Evolutionary conservation across 148 eudicot species (phyloP), one percentile per base, ranked within the genome.

Genomic region (Camellia sinensis): DNA sequence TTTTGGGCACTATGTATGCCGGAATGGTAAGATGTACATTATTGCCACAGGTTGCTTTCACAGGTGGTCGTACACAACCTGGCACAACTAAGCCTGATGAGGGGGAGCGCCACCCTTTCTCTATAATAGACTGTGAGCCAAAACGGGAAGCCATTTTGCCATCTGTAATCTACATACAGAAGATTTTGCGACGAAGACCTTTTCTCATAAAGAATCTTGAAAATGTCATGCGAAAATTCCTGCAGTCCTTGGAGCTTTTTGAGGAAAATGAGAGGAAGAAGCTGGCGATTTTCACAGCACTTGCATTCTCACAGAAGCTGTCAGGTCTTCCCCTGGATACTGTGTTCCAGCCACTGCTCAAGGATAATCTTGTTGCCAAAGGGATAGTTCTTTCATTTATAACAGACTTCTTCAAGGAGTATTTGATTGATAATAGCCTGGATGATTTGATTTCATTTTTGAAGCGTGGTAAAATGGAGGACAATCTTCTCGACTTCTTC

Each of bases 291-390:
- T 97, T 97, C 84, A 90, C 99, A 2, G 99, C 99, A 44, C 98
- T 97, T 79, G 86, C 99, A n/a, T 97, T 97, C 86, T 94, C 98
- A 57, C 97, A 97, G 96, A 97, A 94, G 88, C 87, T 97, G 81
- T 94, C 99, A 5, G 99, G 99, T 65, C 89, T 97, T 77, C 99
- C 97, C 41, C 99, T 98, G 8, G 99, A 96, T 88, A 92, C 97
- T 44, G 98, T 94, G 46, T 88, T 96, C 90, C 99, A 96, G 87
- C 98, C 99, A 61, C 87, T 96, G 63, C 98, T 92, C 82, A 97
- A 96, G 85, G 97, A 92, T 78, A 96, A 93, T 85, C 99, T 96
- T 78, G 94, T 97, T 81, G 91, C 86, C 57, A 97, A 97, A 89
- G 99, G 99, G 88, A 87, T 97, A 84, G 96, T 91, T 82, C 93